phyloP scores from a whole-genome alignment of 2,329 filamentous ascomycete species.

The Ceratocystis albifundus region DNA sequence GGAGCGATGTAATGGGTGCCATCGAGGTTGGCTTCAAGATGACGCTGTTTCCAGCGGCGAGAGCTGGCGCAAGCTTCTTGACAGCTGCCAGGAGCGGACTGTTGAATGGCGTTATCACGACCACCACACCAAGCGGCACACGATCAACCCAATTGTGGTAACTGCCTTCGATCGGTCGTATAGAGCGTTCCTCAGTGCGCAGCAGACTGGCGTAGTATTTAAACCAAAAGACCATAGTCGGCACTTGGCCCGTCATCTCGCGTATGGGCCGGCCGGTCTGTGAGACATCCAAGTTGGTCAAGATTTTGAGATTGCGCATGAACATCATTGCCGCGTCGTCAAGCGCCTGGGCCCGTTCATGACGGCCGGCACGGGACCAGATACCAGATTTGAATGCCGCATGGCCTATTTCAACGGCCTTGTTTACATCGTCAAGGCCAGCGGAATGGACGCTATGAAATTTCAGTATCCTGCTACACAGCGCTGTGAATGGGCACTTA shows the following conservation, averaged over 20 bases:
- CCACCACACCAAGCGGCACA: slow-evolving; percentile 41
- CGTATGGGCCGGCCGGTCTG: slow-evolving; percentile 36
- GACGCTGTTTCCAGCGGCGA: slow-evolving; percentile 41
- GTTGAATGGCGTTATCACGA: slow-evolving; percentile 49
- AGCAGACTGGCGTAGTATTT: slow-evolving; percentile 36
- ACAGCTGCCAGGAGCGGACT: slow-evolving; percentile 37
- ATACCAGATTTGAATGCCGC: slow-evolving; percentile 33
- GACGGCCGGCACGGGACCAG: slow-evolving; percentile 35
- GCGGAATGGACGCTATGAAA: slow-evolving; percentile 27
- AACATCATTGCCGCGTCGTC: slow-evolving; percentile 38
- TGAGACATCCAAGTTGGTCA: slow-evolving; percentile 36
- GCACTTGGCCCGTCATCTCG: slow-evolving; percentile 31
- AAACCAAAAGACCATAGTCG: slow-evolving; percentile 31
- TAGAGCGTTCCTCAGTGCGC: slow-evolving; percentile 34
- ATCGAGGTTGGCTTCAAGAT: slow-evolving; percentile 46
- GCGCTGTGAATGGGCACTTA: slow-evolving; percentile 27
- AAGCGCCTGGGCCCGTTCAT: slow-evolving; percentile 34
- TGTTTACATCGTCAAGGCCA: slow-evolving; percentile 36
- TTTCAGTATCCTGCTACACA: neutral
- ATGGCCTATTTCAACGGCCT: slow-evolving; percentile 38
- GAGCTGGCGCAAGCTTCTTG: slow-evolving; percentile 39
- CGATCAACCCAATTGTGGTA: slow-evolving; percentile 40
- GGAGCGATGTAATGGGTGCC: slow-evolving; percentile 35
- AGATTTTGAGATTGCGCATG: slow-evolving; percentile 32
- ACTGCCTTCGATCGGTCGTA: slow-evolving; percentile 38